Conservation (phyloP, 1,284 basidiomycete species). For the Cryptococcus depauperatus region DNA sequence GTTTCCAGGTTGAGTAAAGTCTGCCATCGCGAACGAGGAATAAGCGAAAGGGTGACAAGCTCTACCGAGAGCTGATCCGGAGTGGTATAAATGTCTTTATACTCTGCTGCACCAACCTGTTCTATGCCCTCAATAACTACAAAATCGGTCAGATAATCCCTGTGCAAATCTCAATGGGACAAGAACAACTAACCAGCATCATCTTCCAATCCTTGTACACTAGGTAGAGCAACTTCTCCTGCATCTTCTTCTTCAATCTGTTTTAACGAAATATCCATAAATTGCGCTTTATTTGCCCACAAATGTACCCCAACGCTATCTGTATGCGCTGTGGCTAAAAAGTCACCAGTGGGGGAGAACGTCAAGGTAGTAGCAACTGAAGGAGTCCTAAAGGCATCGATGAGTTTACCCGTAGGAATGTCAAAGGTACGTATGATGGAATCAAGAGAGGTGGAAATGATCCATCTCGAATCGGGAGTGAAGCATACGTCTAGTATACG, state of each 20-base stretch:
- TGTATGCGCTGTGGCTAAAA: slow-evolving; percentile 88
- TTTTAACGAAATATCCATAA: slow-evolving; percentile 72
- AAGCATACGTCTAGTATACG: slow-evolving; percentile 74
- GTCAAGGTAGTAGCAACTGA: slow-evolving; percentile 82
- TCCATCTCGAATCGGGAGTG: slow-evolving; percentile 89
- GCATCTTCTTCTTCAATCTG: slow-evolving; percentile 62
- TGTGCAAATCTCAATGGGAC: not conserved
- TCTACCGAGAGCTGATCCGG: slow-evolving; percentile 78
- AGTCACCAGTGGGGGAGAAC: slow-evolving; percentile 92
- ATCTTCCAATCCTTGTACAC: slow-evolving; percentile 69
- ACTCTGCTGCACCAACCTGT: slow-evolving; percentile 53
- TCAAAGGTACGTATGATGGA: slow-evolving; percentile 92
- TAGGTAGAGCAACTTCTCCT: slow-evolving; percentile 63
- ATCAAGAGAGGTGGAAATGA: slow-evolving; percentile 80
- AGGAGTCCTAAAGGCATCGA: slow-evolving; percentile 86
- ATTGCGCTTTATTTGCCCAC: slow-evolving; percentile 96
- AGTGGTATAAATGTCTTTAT: slow-evolving; percentile 64
- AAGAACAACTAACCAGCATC: slow-evolving; percentile 42
- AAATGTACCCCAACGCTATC: slow-evolving; percentile 90
- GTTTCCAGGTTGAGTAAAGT: slow-evolving; percentile 91
- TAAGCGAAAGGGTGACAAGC: slow-evolving; percentile 79
- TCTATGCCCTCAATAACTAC: slow-evolving; percentile 59
- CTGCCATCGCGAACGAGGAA: slow-evolving; percentile 92
- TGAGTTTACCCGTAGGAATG: slow-evolving; percentile 80
- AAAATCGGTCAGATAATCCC: not conserved